Evolutionary conservation across 805 yeast species (phyloP).

Genomic region (Metschnikowia borealis): DNA sequence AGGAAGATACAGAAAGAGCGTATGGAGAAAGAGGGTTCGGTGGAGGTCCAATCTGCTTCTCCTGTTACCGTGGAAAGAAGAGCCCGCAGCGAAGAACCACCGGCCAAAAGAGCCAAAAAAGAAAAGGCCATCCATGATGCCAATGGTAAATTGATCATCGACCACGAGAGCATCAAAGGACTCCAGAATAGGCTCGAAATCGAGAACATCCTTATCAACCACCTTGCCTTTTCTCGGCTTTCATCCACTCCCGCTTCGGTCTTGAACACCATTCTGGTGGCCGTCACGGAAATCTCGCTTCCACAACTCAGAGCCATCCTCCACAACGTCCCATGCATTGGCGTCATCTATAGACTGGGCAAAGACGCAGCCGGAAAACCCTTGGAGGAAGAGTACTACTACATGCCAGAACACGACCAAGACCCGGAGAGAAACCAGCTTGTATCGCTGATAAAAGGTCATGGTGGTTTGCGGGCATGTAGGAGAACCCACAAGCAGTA

Average conservation of each 20-base stretch:
- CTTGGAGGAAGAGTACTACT: conserved; percentile 90
- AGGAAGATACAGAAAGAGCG: no score
- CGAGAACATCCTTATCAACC: conserved; percentile 68
- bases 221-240: conserved; percentile 83
- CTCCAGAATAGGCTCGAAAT: conserved; percentile 48
- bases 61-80: conserved; percentile 14
- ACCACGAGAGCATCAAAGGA: conserved; percentile 20
- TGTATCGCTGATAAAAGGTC: conserved; percentile 76
- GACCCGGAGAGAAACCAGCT: conserved; percentile 65
- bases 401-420: conserved; percentile 75
- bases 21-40: neutral
- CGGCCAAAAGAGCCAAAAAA: conserved; percentile 17
- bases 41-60: neutral
- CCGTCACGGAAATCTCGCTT: conserved; percentile 44
- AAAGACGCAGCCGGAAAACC: conserved; percentile 97
- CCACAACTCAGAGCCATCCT: conserved; percentile 44
- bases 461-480: conserved; percentile 78
- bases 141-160: conserved; percentile 26
- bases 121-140: conserved; percentile 17
- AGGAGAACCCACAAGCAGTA: conserved; percentile 91
- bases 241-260: conserved; percentile 82
- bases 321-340: conserved; percentile 55
- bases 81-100: conserved; percentile 36
- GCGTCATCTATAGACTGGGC: conserved; percentile 84
- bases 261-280: conserved; percentile 58